Evolutionary conservation across 257 asterid genomes (phyloP).

Genomic region (Voacanga thouarsii): DNA sequence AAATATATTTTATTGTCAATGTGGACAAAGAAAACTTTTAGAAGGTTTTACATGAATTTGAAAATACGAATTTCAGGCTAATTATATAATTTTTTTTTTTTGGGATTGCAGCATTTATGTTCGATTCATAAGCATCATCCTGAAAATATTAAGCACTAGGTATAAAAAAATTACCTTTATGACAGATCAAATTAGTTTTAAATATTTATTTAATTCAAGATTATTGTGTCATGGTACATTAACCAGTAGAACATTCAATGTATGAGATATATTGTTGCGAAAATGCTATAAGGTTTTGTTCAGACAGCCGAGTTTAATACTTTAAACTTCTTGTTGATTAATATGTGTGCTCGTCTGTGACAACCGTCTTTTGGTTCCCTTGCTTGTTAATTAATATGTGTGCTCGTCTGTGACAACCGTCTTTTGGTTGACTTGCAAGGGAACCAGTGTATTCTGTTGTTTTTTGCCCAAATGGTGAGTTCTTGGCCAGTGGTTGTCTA

Average conservation of each 20-base stretch:
- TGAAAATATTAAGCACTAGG: background rate
- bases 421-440: slow-evolving; percentile 22
- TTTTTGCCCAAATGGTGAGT: slow-evolving; percentile 38
- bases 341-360: background rate
- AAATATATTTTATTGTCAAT: background rate
- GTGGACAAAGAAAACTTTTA: background rate
- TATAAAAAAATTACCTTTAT: background rate
- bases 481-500: slow-evolving; percentile 35
- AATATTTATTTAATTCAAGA: background rate
- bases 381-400: no score
- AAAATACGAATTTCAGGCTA: background rate
- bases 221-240: background rate
- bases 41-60: background rate
- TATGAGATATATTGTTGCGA: background rate
- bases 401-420: no score
- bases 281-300: background rate
- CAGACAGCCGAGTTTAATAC: background rate
- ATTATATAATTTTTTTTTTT: background rate
- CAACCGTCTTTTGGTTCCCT: background rate
- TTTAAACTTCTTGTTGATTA: background rate
- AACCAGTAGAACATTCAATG: background rate
- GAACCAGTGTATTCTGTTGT: slow-evolving; percentile 32
- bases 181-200: background rate
- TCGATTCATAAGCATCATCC: background rate
- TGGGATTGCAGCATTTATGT: no score